These are phyloP conservation scores for Cucumis variabilis DNA, from an alignment of 331 rosid species.

Conservation along the genomic window DNA sequence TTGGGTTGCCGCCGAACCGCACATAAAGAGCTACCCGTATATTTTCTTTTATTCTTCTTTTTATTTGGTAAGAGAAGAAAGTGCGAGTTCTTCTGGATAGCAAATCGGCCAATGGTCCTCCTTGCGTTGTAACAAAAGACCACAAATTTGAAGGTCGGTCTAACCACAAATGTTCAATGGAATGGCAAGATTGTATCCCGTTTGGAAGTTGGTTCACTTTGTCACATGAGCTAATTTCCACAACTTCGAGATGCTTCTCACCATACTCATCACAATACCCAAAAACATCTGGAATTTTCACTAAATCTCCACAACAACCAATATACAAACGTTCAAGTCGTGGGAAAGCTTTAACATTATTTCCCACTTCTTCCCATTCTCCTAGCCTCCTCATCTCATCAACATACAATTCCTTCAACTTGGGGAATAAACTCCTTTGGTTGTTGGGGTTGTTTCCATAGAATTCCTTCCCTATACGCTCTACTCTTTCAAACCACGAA, in stretches of 20 bases:
- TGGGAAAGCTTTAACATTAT: neutral
- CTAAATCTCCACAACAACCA: neutral
- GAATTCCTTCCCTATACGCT: neutral
- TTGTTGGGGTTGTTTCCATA: neutral
- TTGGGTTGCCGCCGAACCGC: too few species aligned
- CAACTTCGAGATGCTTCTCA: neutral
- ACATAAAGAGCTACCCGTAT: too few species aligned
- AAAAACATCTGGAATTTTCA: neutral
- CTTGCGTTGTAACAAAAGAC: too few species aligned
- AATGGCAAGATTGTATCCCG: neutral
- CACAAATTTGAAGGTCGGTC: too few species aligned
- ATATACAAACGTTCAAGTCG: neutral
- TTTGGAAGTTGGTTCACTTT: neutral
- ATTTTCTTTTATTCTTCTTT: too few species aligned
- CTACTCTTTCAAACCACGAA: accelerated
- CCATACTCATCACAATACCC: neutral
- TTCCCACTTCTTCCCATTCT: neutral
- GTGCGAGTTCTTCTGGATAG: too few species aligned
- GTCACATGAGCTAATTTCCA: neutral
- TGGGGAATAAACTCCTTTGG: neutral
- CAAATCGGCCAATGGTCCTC: too few species aligned
- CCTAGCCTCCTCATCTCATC: neutral
- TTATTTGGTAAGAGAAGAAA: too few species aligned
- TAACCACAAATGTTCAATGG: neutral
- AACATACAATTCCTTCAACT: neutral